Evolutionary conservation across 176 grass and related monocot species (phyloP), one percentile per base, ranked within the genome.

Genomic region (Tillandsia fasciculata): DNA sequence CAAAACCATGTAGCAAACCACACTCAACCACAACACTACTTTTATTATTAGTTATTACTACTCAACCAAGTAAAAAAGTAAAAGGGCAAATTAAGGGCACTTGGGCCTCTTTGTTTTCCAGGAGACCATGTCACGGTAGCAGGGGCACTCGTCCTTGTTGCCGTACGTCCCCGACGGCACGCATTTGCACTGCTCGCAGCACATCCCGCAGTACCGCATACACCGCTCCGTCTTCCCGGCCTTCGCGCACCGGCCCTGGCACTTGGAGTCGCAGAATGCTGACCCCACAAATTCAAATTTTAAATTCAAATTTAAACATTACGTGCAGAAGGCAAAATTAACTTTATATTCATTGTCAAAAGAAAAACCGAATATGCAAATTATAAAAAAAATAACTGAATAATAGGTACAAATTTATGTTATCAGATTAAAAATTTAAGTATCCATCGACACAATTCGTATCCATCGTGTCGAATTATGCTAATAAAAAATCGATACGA

Each of bases 81-180:
- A 5, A 0, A 59, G 9, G 3, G 20, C 7, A 9, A 59, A 18
- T 73, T 80, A 90, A 1, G 91, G 91, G 82, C 91, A 96, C 70
- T 91, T 88, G 51, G 91, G 61, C 49, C 82, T 84, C n/a, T 61
- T 54, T 64, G 13, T 83, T 72, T 80, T 73, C 59, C 73, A 75
- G n/a, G 80, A 79, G 51, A 26, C 58, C 87, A 65, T 83, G 87
- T 96, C 91, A 8, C 91, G 67, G 80, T 96, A 96, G 72, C 91
- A 96, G 2, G 91, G 82, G 85, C 87, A 96, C 77, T 88, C 82
- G 53, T 91, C 87, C 77, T 88, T 91, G 85, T 84, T 84, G 1
- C 87, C 91, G n/a, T 66, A 33, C 2, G 87, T 86, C 11, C 87
- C 87, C 15, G 85, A 91, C 9, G 91, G 91, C 72, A 96, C 91